Evolutionary conservation across 768 basidiomycete species (phyloP), one percentile per base, ranked within the genome.

Genomic region (Tulasnella sp.): DNA sequence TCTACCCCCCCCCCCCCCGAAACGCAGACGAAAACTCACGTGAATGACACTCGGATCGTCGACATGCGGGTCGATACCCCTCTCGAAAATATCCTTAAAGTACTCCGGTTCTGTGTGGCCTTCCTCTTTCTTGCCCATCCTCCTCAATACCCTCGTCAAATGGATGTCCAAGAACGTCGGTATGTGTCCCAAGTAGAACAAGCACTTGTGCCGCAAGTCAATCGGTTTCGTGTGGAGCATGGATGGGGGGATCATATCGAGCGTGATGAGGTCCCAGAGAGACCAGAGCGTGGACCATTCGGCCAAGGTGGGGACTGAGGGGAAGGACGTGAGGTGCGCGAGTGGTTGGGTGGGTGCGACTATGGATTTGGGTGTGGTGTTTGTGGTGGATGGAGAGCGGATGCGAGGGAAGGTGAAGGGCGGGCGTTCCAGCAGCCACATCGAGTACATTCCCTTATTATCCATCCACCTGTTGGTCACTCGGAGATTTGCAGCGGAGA

Each of bases 111-210:
- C 91, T 0, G 96, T 95, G 82, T 94, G 90, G 0, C 92, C 90
- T 82, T 96, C 93, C 56, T 90, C 83, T 74, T 89, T 88, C 3
- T 94, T 94, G 73, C 78, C 73, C 39, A 72, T 40, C 36, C 44
- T 44, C 78, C 71, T 79, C 34, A 72, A 46, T 3, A 72, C 71
- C 68, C 73, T 40, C 44, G 71, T 74, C 48, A 97, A 85, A 83
- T 97, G 93, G 34, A 98, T 98, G 83, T 98, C 97, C 81, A 97
- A 85, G 87, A 97, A 98, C 3, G 85, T 85, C 12, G 95, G 95
- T 72, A 98, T 95, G 84, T 99, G 98, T 0, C 97, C 97, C 18
- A 95, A 83, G 85, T 98, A 98, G 86, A 99, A 99, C n/a, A 99
- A 88, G 83, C 96, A 97, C 79, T 97, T 96, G 85, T 99, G 97